Evolutionary conservation across 169 alveolate genomes (phyloP).

Genomic region (Plasmodium billcollinsi): DNA sequence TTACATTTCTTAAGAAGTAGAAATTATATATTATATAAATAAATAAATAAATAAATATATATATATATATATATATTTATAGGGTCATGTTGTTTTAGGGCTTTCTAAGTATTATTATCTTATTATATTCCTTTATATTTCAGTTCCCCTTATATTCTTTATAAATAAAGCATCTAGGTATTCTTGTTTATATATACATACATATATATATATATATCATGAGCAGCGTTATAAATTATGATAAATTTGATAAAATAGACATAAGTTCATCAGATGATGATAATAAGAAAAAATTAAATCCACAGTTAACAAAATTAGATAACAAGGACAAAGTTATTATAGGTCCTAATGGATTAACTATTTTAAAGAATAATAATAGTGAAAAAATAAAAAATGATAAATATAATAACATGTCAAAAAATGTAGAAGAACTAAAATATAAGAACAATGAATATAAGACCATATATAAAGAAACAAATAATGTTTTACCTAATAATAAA

Average conservation of each 20-base stretch:
- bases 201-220: conserved; percentile 15
- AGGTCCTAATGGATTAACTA: conserved; percentile 61
- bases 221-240: conserved; percentile 61
- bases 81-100: too few species aligned
- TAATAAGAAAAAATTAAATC: conserved; percentile 18
- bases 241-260: conserved; percentile 57
- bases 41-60: too few species aligned
- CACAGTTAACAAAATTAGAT: conserved; percentile 44
- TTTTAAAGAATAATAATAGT: conserved; percentile 21
- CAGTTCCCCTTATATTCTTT: background rate
- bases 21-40: too few species aligned
- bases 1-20: too few species aligned
- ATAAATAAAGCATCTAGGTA: too few species aligned
- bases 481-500: too few species aligned
- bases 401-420: conserved; percentile 3
- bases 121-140: background rate
- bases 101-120: background rate
- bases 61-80: too few species aligned
- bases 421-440: background rate
- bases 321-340: conserved; percentile 58
- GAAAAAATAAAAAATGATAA: background rate
- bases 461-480: background rate
- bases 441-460: background rate
- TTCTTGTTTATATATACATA: too few species aligned
- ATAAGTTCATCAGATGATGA: conserved; percentile 77